phyloP scores from a whole-genome alignment of 2,329 filamentous ascomycete genomes.

The Amylocarpus encephaloides region DNA sequence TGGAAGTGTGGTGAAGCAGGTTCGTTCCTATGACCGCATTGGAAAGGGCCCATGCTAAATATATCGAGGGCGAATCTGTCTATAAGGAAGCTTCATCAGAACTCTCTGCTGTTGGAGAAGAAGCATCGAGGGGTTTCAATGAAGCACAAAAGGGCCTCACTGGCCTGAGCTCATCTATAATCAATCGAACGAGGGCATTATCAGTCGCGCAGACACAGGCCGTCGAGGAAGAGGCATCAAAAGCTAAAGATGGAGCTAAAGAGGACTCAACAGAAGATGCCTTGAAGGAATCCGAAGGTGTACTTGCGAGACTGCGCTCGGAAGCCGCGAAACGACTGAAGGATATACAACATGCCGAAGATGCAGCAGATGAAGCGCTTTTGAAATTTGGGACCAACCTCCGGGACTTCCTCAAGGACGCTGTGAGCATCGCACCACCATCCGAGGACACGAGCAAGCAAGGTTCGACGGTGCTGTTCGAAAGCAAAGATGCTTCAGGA shows the following conservation, averaged over 20 bases:
- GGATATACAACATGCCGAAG: slow-evolving; percentile 86
- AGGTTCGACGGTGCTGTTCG: slow-evolving; percentile 70
- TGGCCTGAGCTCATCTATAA: slow-evolving; percentile 60
- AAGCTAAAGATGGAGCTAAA: slow-evolving; percentile 28
- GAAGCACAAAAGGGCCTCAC: slow-evolving; percentile 61
- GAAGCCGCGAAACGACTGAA: slow-evolving; percentile 80
- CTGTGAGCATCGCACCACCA: slow-evolving; percentile 79
- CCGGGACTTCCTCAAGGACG: slow-evolving; percentile 82
- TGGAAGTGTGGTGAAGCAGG: slow-evolving; percentile 89
- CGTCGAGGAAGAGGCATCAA: slow-evolving; percentile 22
- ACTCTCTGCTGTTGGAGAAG: slow-evolving; percentile 68
- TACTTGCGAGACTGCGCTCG: slow-evolving; percentile 68
- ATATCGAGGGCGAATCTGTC: slow-evolving; percentile 62
- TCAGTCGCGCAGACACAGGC: slow-evolving; percentile 41
- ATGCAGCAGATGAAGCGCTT: slow-evolving; percentile 91
- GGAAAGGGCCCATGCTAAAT: slow-evolving; percentile 2
- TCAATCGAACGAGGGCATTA: slow-evolving; percentile 67
- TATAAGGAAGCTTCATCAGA: slow-evolving; percentile 86
- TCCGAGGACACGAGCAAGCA: slow-evolving; percentile 40
- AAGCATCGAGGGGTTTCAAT: slow-evolving; percentile 75
- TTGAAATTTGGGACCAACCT: slow-evolving; percentile 87
- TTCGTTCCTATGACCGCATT: slow-evolving; percentile 28
- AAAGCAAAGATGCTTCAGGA: slow-evolving; percentile 83
- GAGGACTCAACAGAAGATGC: slow-evolving; percentile 42
- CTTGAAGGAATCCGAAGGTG: slow-evolving; percentile 48